Conservation (phyloP, 371 early-diverging fungal genomes). For the Nematocida homosporus region DNA sequence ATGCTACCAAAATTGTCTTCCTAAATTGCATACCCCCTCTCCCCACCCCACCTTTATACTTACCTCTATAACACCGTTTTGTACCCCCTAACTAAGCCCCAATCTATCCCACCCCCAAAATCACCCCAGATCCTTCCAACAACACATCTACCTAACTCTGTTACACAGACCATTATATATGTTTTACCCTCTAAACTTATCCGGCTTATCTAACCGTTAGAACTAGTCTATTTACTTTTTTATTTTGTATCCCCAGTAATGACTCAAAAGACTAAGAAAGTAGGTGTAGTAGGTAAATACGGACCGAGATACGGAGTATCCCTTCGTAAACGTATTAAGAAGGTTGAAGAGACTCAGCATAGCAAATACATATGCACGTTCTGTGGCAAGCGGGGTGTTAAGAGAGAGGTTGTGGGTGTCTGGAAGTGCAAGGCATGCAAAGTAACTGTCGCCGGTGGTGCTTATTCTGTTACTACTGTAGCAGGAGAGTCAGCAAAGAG, state of each 20-base stretch:
- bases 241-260: slow-evolving; percentile 51
- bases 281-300: slow-evolving; percentile 98
- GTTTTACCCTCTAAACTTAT: neutral
- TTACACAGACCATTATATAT: neutral
- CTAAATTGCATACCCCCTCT: neutral
- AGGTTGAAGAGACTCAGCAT: slow-evolving; percentile 98
- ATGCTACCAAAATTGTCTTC: neutral
- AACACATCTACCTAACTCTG: neutral
- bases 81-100: neutral
- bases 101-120: no score
- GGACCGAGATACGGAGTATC: slow-evolving; percentile 99
- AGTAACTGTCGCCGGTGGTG: slow-evolving; percentile 93
- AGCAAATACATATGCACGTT: slow-evolving; percentile 95
- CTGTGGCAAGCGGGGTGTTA: slow-evolving; percentile 94
- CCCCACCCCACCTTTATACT: neutral
- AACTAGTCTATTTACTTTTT: slow-evolving; percentile 18
- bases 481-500: slow-evolving; percentile 62
- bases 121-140: no score
- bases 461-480: slow-evolving; percentile 78
- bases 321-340: slow-evolving; percentile 96
- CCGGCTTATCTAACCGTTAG: neutral
- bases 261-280: slow-evolving; percentile 93
- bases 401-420: slow-evolving; percentile 93
- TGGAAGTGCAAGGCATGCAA: slow-evolving; percentile 96
- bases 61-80: neutral